A percentile compares a stretch with the other conserved stretches of the same genome.
These are phyloP conservation scores for Cyclotella choctawhatcheeana DNA, from an alignment of 108 stramenopile genomes.

Conservation along the genomic window DNA sequence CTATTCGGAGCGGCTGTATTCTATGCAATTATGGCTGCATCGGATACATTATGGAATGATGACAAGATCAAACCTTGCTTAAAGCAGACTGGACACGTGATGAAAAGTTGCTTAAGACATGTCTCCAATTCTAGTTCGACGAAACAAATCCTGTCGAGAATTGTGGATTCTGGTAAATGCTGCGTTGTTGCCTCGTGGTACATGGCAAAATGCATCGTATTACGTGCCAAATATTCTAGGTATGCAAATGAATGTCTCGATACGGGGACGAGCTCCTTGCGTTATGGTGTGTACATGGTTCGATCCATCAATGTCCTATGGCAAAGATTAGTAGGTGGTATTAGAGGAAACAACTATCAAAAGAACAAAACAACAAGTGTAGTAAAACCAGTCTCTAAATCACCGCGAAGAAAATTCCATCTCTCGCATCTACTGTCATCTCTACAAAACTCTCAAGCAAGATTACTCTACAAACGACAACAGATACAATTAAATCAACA, in stretches of 20 bases:
- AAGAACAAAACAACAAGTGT: not conserved
- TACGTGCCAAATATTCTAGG: slow-evolving; percentile 31
- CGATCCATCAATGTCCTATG: slow-evolving; percentile 35
- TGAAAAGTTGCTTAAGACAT: slow-evolving; percentile 25
- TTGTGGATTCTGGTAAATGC: slow-evolving; percentile 15
- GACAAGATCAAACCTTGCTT: slow-evolving; percentile 25
- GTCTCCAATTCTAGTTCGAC: slow-evolving; percentile 3
- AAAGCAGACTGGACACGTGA: slow-evolving; percentile 18
- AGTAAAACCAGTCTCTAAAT: not conserved
- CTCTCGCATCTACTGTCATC: slow-evolving; percentile 24
- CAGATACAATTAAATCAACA: slow-evolving; percentile 23
- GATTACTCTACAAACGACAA: slow-evolving; percentile 9
- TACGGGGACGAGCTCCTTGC: slow-evolving; percentile 30
- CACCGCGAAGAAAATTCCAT: slow-evolving; percentile 11
- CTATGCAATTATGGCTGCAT: slow-evolving; percentile 33
- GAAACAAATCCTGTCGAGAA: slow-evolving; percentile 9
- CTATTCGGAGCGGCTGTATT: slow-evolving; percentile 12
- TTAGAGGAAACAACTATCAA: not conserved
- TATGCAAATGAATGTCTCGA: slow-evolving; percentile 36
- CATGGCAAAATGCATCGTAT: slow-evolving; percentile 15
- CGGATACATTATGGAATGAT: slow-evolving; percentile 49
- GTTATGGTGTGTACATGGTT: slow-evolving; percentile 37
- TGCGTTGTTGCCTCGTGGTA: slow-evolving; percentile 25
- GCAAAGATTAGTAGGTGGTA: slow-evolving; percentile 12
- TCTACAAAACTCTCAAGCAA: not conserved